Percentiles rank a stretch among this genome's conserved stretches.
These are phyloP conservation scores for Coemansia sp. DNA, from an alignment of 192 early-diverging fungal species.

Conservation along the genomic window DNA sequence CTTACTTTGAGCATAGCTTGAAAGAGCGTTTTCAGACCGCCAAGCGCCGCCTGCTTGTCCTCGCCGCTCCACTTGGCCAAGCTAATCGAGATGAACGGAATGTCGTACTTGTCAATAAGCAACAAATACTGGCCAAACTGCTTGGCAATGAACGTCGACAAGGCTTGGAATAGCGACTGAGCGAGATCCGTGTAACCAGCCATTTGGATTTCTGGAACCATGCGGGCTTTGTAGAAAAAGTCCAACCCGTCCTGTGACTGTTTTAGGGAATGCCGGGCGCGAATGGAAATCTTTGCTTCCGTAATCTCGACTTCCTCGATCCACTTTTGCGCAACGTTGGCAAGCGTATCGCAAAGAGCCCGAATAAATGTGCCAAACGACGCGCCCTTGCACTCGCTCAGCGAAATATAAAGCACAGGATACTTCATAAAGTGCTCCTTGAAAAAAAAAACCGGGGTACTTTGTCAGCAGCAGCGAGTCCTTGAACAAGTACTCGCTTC, in stretches of 20 bases:
- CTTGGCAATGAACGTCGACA: constrained; percentile 8
- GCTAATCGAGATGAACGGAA: constrained; percentile 29
- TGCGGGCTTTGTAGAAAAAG: not conserved
- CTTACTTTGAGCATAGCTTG: constrained; percentile 40
- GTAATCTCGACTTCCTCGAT: not conserved
- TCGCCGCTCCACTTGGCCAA: constrained; percentile 17
- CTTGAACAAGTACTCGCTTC: constrained; percentile 32
- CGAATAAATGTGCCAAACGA: constrained; percentile 5
- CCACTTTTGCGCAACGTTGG: not conserved
- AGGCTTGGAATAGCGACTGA: constrained; percentile 1
- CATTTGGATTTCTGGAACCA: not conserved
- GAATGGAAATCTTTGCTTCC: not conserved
- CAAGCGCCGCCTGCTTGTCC: constrained; percentile 12
- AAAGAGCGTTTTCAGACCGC: constrained; percentile 15
- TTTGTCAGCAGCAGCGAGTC: constrained; percentile 22
- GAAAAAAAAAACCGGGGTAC: constrained; percentile 35
- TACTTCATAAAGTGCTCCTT: constrained; percentile 37
- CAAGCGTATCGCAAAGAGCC: constrained; percentile 8
- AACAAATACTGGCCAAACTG: constrained; percentile 35
- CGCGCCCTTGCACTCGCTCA: constrained; percentile 16
- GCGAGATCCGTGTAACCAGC: not conserved
- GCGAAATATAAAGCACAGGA: constrained; percentile 29
- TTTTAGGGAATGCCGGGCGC: not conserved
- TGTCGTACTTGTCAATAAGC: constrained; percentile 38
- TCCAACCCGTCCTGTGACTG: not conserved